phyloP scores from a whole-genome alignment of 306 rosid species.

The Lagenaria siceraria region DNA sequence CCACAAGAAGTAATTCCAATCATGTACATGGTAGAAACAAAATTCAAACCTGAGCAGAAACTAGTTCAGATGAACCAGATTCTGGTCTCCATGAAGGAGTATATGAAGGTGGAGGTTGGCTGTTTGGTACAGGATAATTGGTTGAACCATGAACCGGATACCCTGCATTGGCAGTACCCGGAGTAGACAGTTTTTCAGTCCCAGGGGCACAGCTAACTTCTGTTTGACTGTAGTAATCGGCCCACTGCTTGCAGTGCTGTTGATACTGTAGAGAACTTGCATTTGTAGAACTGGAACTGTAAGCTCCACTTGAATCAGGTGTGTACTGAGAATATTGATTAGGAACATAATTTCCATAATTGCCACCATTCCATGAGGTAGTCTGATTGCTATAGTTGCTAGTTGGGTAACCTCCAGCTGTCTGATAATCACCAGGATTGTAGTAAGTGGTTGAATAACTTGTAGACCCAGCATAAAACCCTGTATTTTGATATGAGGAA shows the following conservation, averaged over 20 bases:
- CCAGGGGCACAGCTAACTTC: constrained; percentile 99
- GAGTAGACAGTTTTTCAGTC: constrained; percentile 69
- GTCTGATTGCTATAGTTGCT: constrained; percentile 68
- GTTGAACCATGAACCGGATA: constrained; percentile 44
- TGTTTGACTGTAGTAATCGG: constrained; percentile 79
- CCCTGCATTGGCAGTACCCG: constrained; percentile 44
- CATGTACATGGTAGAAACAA: constrained; percentile 9
- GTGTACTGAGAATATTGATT: constrained; percentile 64
- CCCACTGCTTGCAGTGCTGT: constrained; percentile 84
- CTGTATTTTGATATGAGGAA: constrained; percentile 99
- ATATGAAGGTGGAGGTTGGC: constrained; percentile 49
- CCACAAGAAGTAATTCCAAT: background rate
- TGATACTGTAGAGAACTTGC: constrained; percentile 53
- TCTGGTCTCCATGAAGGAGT: constrained; percentile 73
- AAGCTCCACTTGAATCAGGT: constrained; percentile 49
- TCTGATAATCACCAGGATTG: constrained; percentile 99
- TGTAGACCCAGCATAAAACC: constrained; percentile 98
- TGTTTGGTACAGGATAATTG: constrained; percentile 43
- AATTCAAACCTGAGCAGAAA: constrained; percentile 84
- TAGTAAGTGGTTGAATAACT: constrained; percentile 99
- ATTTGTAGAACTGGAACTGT: constrained; percentile 49
- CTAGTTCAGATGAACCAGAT: constrained; percentile 41
- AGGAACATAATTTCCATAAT: constrained; percentile 57
- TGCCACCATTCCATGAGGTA: constrained; percentile 63
- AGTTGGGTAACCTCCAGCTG: constrained; percentile 80